A percentile compares a stretch with the other conserved stretches of the same genome.
These are phyloP conservation scores for Suhomyces prunicola DNA, from an alignment of 805 yeast genomes.

Conservation along the genomic window DNA sequence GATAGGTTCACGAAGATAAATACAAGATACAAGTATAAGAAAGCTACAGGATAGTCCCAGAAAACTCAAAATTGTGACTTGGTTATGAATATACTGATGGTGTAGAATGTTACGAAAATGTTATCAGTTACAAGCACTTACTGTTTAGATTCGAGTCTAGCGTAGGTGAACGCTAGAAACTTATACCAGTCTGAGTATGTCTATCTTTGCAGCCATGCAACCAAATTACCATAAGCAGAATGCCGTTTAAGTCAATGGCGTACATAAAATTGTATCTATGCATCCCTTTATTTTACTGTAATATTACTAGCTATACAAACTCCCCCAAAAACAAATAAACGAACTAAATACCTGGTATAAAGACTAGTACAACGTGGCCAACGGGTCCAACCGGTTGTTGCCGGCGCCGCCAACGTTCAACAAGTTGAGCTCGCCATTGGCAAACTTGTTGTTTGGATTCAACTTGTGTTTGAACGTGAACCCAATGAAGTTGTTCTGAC, in stretches of 20 bases:
- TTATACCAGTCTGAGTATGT: no score
- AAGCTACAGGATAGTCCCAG: no score
- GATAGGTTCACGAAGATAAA: neutral
- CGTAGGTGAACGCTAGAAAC: no score
- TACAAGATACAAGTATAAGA: no score
- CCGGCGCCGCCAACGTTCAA: conserved; percentile 22
- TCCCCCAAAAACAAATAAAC: neutral
- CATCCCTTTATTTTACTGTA: neutral
- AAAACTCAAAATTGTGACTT: no score
- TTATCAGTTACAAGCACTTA: no score
- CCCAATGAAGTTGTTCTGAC: conserved; percentile 69
- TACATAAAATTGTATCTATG: no score
- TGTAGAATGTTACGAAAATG: no score
- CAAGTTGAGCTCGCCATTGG: conserved; percentile 35
- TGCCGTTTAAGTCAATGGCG: no score
- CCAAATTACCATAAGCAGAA: neutral
- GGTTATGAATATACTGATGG: no score
- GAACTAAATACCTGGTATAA: neutral
- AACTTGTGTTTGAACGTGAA: conserved; percentile 89
- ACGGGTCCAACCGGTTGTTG: conserved; percentile 36
- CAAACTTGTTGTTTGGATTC: conserved; percentile 51
- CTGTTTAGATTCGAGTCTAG: no score
- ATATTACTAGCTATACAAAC: neutral
- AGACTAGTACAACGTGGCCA: conserved; percentile 39
- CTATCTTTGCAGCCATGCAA: neutral